These are phyloP conservation scores for Salicornia ramosissima DNA, from an alignment of 148 eudicot genomes.

Conservation along the genomic window DNA sequence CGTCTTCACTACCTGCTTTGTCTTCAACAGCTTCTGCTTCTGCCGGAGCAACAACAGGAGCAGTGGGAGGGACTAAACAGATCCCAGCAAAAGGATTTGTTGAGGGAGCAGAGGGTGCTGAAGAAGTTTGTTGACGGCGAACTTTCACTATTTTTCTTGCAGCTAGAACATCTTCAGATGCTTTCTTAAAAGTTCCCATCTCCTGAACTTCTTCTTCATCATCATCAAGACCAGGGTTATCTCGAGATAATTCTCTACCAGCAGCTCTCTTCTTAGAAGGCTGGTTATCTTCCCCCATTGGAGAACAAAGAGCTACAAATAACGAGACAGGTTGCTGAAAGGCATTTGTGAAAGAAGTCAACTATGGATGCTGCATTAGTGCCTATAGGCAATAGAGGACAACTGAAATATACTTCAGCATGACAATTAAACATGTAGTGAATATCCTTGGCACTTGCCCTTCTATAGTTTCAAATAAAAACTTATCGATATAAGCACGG, in stretches of 20 bases:
- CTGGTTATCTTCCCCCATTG: slow-evolving; percentile 75
- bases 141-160: slow-evolving; percentile 76
- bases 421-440: background rate
- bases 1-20: slow-evolving; percentile 26
- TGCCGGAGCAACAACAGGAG: slow-evolving; percentile 28
- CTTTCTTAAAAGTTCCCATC: slow-evolving; percentile 73
- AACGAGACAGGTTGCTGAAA: slow-evolving; percentile 36
- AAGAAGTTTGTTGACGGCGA: slow-evolving; percentile 51
- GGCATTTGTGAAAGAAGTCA: slow-evolving; percentile 13
- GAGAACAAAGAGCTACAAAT: background rate
- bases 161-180: slow-evolving; percentile 84
- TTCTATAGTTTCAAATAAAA: background rate
- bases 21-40: slow-evolving; percentile 30
- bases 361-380: background rate
- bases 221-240: slow-evolving; percentile 83
- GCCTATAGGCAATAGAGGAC: background rate
- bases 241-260: slow-evolving; percentile 72
- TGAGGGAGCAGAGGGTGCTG: slow-evolving; percentile 52
- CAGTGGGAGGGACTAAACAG: slow-evolving; percentile 51
- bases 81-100: slow-evolving; percentile 85
- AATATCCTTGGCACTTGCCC: background rate
- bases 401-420: background rate
- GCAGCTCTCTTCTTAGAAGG: slow-evolving; percentile 91
- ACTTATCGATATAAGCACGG: background rate
- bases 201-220: slow-evolving; percentile 67